Base-by-base conservation (phyloP, 192 early-diverging fungal genomes). In the Backusella westeae region DNA sequence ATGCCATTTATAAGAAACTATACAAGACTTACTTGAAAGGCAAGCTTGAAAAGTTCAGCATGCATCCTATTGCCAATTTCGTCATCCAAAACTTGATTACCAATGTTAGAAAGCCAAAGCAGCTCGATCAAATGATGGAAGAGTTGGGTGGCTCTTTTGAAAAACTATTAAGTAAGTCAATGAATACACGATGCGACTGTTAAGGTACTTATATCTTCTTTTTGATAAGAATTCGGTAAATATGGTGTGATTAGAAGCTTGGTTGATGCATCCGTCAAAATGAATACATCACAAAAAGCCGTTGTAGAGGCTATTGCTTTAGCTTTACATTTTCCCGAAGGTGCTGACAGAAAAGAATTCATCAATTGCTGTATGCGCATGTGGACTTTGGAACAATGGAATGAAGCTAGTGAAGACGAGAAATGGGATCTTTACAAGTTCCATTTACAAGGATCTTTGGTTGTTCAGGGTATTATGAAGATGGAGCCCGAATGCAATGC, bases 1-100 rank as follows among this genome's bases (percentile, higher is more conserved):
- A 86, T 17, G 68, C 72, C 12, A 71, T 90, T 21, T 92, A 89
- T 81, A 90, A 90, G 71, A 81, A 85, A 35, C 78, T 95, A 15
- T 94, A 91, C 78, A 81, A 75, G 7, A 84, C 82, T 12, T 91
- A 93, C 79, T 91, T 96, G 75, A 84, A 89, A 35, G 80, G 78
- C 17, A 85, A 86, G 34, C 78, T 95, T 19, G 80, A 84, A 53
- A 85, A 89, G 65, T 87, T 94, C 34, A 90, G 90, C 53, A 74
- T 81, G 42, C 88, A 95, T 77, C 91, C 90, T 34, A 85, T 90
- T 21, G 87, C 92, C 77, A 96, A 96, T 79, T 95, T 95, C 84
- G 94, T 96, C 1, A 91, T 96, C 15, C 95, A 96, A 81, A 85
- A 88, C 36, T 80, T 95, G 76, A 87, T 95, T 46, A 82, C 82